phyloP scores from a whole-genome alignment of 768 basidiomycete species.

The Pleurotus platypus region DNA sequence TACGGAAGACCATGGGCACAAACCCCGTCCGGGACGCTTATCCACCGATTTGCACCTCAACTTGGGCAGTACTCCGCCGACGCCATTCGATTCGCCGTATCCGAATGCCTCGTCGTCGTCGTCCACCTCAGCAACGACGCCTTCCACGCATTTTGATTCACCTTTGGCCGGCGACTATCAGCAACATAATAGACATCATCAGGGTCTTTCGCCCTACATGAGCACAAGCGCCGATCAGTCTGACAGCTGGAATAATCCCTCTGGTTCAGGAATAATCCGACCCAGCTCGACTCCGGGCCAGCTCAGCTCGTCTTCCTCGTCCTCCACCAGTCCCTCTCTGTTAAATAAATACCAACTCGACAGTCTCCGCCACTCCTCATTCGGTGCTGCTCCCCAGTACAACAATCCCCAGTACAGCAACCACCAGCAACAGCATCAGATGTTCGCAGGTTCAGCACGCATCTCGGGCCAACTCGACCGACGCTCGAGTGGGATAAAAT shows the following conservation, averaged over 20 bases:
- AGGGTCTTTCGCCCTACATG: conserved; percentile 35
- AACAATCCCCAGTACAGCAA: too few species aligned
- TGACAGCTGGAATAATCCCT: conserved; percentile 48
- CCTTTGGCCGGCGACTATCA: conserved; percentile 45
- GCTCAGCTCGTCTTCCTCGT: conserved; percentile 15
- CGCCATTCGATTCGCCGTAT: conserved; percentile 49
- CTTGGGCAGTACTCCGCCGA: conserved; percentile 36
- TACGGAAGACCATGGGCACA: conserved; percentile 35
- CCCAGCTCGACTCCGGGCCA: conserved; percentile 67
- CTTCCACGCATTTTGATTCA: conserved; percentile 42
- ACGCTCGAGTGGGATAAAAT: conserved; percentile 56
- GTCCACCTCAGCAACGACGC: conserved; percentile 42
- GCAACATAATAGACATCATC: conserved; percentile 40
- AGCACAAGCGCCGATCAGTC: conserved; percentile 27
- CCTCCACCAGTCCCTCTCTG: conserved; percentile 29
- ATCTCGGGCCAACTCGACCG: conserved; percentile 70
- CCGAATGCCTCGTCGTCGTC: conserved; percentile 50
- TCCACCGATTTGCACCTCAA: conserved; percentile 42
- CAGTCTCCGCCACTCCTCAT: conserved; percentile 62
- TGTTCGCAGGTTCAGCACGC: conserved; percentile 66
- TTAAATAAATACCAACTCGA: conserved; percentile 66
- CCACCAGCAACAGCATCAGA: conserved; percentile 38
- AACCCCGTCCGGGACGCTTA: conserved; percentile 44
- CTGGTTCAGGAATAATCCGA: conserved; percentile 58
- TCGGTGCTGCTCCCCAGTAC: conserved; percentile 49